Evolutionary conservation across 2,329 filamentous ascomycete species (phyloP), one percentile per base, ranked within the genome.

Genomic region (Phaeosphaeriaceae sp.): DNA sequence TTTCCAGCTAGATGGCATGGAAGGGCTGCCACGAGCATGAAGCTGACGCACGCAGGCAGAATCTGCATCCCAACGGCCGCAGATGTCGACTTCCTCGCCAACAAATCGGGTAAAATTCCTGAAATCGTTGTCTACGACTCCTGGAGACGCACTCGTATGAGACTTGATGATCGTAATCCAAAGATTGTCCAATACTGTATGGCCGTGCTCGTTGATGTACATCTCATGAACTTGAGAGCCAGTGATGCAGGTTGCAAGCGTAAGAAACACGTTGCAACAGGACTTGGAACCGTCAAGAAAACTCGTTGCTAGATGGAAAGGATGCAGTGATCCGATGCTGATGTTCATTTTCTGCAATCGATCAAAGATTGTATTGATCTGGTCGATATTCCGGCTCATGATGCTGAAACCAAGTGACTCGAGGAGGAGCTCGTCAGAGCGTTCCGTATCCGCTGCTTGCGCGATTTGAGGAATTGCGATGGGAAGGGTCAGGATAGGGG

Each of bases 61-160:
- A 50, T 81, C 77, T 1, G 77, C 76, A 56, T 79, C 74, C 79
- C 79, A 81, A 36, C 79, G 69, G n/a, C 80, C 79, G 56, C 79
- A 81, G 10, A 79, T 74, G 46, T 80, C 78, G 3, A 78, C 68
- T 51, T 81, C 77, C 61, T 80, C 76, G n/a, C 77, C 79, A 17
- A 64, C 50, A 53, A 78, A 80, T 19, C 71, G 62, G 15, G 53
- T 54, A 2, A 61, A 58, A 9, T 62, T 46, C 47, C 48, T 62
- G 13, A 78, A 70, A 0, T 57, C 53, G 5, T 67, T 59, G 56
- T 77, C 73, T 5, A 80, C 62, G 3, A 65, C 54, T 7, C 27
- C 51, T 2, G 73, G 76, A 6, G 48, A 33, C 5, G 65, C 56
- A 1, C 57, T 69, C 11, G 78, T 76, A 59, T 81, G 79, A 0